Evolutionary conservation across 2,329 filamentous ascomycete species (phyloP).

Genomic region (Botrytis sinoallii): DNA sequence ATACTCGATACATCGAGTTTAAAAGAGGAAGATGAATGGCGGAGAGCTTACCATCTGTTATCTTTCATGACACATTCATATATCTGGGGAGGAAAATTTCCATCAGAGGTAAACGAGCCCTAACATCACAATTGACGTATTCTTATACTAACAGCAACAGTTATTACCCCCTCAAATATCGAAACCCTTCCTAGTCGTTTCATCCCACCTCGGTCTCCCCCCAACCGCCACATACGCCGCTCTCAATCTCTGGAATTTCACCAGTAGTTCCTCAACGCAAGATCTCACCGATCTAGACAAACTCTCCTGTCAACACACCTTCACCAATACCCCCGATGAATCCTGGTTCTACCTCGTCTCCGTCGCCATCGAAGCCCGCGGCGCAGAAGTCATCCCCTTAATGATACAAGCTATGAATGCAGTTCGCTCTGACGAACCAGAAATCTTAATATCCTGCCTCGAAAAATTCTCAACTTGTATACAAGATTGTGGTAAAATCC

Average conservation of each 20-base stretch:
- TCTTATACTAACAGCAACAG: constrained; percentile 38
- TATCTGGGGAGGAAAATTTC: constrained; percentile 79
- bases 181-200: constrained; percentile 70
- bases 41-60: constrained; percentile 75
- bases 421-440: constrained; percentile 57
- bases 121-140: too few relatives aligned
- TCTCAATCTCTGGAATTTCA: constrained; percentile 87
- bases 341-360: constrained; percentile 94
- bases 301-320: constrained; percentile 71
- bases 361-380: constrained; percentile 83
- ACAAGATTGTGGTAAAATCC: constrained; percentile 61
- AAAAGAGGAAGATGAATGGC: constrained; percentile 67
- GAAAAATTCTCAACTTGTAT: constrained; percentile 64
- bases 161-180: constrained; percentile 72
- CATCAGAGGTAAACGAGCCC: constrained; percentile 59
- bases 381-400: constrained; percentile 68
- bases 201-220: constrained; percentile 72
- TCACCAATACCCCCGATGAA: constrained; percentile 85
- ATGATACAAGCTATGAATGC: constrained; percentile 76
- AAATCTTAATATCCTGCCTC: constrained; percentile 60
- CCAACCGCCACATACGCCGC: constrained; percentile 89
- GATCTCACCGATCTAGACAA: constrained; percentile 50
- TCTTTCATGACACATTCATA: constrained; percentile 81
- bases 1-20: constrained; percentile 66
- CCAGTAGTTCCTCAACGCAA: constrained; percentile 49